phyloP scores from a whole-genome alignment of 2,329 filamentous ascomycete species.

The Rutstroemia sp. region DNA sequence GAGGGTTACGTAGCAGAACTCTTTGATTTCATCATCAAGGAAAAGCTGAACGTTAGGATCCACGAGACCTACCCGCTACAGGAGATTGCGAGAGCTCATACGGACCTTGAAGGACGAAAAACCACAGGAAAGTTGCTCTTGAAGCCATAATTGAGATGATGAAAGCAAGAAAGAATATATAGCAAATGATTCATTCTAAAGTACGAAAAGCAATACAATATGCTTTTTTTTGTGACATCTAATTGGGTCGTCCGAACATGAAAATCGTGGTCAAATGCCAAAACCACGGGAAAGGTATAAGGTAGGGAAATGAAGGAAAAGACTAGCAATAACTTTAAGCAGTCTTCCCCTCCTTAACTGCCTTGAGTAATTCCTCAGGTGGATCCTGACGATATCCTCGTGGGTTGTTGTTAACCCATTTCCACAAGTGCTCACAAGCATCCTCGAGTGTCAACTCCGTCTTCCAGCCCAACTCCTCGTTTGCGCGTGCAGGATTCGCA shows the following conservation, averaged over 20 bases:
- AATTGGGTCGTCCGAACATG: background rate
- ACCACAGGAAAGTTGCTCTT: conserved; percentile 79
- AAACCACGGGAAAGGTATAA: background rate
- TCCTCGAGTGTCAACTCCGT: conserved; percentile 85
- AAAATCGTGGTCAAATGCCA: background rate
- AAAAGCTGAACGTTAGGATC: conserved; percentile 64
- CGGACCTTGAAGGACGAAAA: conserved; percentile 72
- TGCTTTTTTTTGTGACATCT: background rate
- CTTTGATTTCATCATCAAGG: conserved; percentile 61
- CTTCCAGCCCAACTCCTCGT: conserved; percentile 87
- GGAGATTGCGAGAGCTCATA: conserved; percentile 65
- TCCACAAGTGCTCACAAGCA: conserved; percentile 90
- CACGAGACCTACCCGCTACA: conserved; percentile 72
- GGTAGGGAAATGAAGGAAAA: background rate
- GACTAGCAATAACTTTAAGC: too few species aligned
- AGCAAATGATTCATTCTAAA: background rate
- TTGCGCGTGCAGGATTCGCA: conserved; percentile 80
- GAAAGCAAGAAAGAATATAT: background rate
- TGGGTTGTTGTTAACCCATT: conserved; percentile 95
- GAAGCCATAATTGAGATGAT: conserved; percentile 39
- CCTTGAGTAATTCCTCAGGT: conserved; percentile 71
- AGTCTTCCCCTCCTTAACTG: conserved; percentile 38
- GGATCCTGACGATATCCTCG: conserved; percentile 89
- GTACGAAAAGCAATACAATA: background rate
- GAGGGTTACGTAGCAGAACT: conserved; percentile 64